Evolutionary conservation across 768 basidiomycete genomes (phyloP).

Genomic region (Tulasnella sp.): DNA sequence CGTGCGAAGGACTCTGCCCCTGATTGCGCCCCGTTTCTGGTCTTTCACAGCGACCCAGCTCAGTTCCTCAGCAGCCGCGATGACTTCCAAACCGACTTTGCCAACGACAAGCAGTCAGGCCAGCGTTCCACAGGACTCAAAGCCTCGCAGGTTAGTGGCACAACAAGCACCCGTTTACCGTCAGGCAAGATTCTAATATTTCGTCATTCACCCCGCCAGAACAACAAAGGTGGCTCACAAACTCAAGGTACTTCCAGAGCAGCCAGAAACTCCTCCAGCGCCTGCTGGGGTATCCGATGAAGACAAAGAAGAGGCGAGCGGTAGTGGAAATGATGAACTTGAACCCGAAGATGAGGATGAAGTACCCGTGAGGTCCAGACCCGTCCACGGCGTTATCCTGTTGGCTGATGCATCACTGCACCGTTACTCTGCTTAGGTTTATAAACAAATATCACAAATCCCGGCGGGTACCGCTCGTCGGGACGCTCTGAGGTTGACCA

Average conservation of each 20-base stretch:
- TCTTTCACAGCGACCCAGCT: not conserved
- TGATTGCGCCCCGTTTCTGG: not conserved
- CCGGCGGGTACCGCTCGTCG: constrained; percentile 87
- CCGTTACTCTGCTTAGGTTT: constrained; percentile 41
- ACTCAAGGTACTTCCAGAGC: constrained; percentile 78
- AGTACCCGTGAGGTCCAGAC: constrained; percentile 39
- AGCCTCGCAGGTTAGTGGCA: constrained; percentile 7
- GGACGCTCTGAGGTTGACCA: constrained; percentile 80
- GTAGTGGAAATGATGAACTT: constrained; percentile 28
- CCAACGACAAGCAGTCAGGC: not conserved
- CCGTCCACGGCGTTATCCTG: too few species aligned
- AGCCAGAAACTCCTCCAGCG: constrained; percentile 38
- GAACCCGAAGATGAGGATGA: constrained; percentile 64
- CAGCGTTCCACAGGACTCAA: not conserved
- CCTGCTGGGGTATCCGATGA: constrained; percentile 16
- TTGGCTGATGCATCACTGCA: not conserved
- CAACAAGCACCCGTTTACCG: not conserved
- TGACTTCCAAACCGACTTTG: constrained; percentile 12
- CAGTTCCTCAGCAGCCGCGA: not conserved
- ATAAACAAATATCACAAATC: constrained; percentile 86
- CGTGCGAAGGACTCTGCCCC: constrained; percentile 5
- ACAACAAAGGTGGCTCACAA: constrained; percentile 32
- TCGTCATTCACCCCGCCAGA: constrained; percentile 8
- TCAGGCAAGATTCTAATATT: not conserved
- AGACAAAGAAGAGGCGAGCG: constrained; percentile 31